Evolutionary conservation across 768 basidiomycete species (phyloP).

Genomic region (Trametes villosa): DNA sequence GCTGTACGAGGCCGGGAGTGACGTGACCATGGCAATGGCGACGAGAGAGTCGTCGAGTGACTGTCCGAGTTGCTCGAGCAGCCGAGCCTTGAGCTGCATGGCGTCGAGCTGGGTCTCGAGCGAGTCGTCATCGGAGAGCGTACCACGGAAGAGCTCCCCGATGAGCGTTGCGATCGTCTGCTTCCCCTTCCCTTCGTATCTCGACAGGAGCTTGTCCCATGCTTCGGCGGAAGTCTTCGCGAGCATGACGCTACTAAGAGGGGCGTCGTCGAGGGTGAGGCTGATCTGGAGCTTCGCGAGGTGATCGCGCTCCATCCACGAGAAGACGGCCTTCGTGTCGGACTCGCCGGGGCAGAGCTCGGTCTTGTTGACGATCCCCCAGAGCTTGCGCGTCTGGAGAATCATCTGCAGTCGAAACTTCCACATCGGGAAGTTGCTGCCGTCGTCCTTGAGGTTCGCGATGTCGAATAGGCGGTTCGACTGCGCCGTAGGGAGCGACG

Average conservation of each 20-base stretch:
- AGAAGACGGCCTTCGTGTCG: not conserved
- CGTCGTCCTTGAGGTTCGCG: not conserved
- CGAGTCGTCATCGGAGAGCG: conserved; percentile 21
- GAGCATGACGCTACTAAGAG: conserved; percentile 27
- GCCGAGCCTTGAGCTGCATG: conserved; percentile 22
- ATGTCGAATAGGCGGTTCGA: conserved; percentile 2
- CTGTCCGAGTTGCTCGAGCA: conserved; percentile 23
- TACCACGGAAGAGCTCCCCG: conserved; percentile 28
- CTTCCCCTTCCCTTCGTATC: conserved; percentile 30
- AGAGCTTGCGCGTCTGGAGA: not conserved
- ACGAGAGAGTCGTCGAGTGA: conserved; percentile 27
- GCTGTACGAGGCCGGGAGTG: conserved; percentile 28
- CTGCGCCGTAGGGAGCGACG: not conserved
- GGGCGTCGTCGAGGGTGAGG: conserved; percentile 32
- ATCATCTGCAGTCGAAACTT: not conserved
- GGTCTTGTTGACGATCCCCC: not conserved
- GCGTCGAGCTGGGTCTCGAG: conserved; percentile 30
- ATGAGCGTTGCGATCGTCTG: conserved; percentile 32
- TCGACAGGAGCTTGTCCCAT: conserved; percentile 26
- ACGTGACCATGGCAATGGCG: conserved; percentile 28
- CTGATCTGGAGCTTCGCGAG: conserved; percentile 21
- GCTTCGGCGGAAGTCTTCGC: conserved; percentile 15
- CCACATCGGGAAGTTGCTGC: conserved; percentile 1
- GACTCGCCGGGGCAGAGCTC: not conserved
- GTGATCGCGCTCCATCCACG: conserved; percentile 21